These are phyloP conservation scores for Posidonia australis DNA, from an alignment of 106 monocot species.

Conservation along the genomic window DNA sequence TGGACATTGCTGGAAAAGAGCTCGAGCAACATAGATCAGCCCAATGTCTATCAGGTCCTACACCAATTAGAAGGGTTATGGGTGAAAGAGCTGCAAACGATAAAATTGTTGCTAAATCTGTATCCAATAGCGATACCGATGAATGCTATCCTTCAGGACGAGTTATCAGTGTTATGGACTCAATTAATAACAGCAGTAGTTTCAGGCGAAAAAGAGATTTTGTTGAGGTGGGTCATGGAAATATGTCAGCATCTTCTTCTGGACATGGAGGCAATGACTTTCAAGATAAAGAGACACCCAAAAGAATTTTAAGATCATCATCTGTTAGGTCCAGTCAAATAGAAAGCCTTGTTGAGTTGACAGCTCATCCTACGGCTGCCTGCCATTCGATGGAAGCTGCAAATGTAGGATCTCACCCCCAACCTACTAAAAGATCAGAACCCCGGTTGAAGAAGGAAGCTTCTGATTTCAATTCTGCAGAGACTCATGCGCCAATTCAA, in stretches of 20 bases:
- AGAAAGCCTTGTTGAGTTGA: slow-evolving; percentile 14
- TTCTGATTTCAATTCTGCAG: background rate
- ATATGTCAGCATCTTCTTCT: slow-evolving; percentile 19
- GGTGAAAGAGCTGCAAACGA: slow-evolving; percentile 4
- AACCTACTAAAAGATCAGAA: slow-evolving; percentile 9
- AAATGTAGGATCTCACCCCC: slow-evolving; percentile 3
- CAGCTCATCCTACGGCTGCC: slow-evolving; percentile 18
- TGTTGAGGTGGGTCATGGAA: slow-evolving; percentile 4
- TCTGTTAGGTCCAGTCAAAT: slow-evolving; percentile 5
- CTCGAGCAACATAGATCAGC: slow-evolving; percentile 10
- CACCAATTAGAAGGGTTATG: background rate
- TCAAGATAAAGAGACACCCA: slow-evolving; percentile 15
- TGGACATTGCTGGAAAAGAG: slow-evolving; percentile 5
- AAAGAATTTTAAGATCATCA: slow-evolving; percentile 14
- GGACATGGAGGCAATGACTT: slow-evolving; percentile 11
- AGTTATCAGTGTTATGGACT: background rate
- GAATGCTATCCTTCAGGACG: background rate
- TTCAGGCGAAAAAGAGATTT: background rate
- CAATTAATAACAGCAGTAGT: slow-evolving; percentile 5
- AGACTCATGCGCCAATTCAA: slow-evolving; percentile 9
- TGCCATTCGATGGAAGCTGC: background rate
- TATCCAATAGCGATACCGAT: background rate
- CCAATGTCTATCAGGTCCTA: background rate
- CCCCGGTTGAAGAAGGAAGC: slow-evolving; percentile 8
- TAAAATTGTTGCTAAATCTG: background rate